phyloP scores from a whole-genome alignment of 192 early-diverging fungal species.

The Umbelopsis sp. region DNA sequence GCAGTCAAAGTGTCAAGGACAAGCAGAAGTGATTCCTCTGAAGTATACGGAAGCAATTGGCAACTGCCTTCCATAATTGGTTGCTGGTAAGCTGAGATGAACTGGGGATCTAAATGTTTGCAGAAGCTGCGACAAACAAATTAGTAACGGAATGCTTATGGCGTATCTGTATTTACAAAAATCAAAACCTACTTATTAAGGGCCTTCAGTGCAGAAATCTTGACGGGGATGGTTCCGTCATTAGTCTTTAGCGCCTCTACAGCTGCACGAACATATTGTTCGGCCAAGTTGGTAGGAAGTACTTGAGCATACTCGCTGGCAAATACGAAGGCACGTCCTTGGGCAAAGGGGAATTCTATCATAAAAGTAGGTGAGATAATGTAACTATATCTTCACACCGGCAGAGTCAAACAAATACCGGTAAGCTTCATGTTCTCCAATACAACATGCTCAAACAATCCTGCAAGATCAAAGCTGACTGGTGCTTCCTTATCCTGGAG shows the following conservation, averaged over 20 bases:
- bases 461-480: slow-evolving; percentile 68
- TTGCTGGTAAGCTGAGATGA: slow-evolving; percentile 55
- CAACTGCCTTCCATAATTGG: slow-evolving; percentile 64
- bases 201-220: slow-evolving; percentile 71
- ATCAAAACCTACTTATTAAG: slow-evolving; percentile 60
- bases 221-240: slow-evolving; percentile 59
- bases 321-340: slow-evolving; percentile 91
- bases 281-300: slow-evolving; percentile 65
- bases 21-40: slow-evolving; percentile 67
- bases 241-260: slow-evolving; percentile 63
- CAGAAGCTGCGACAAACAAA: slow-evolving; percentile 39
- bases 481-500: slow-evolving; percentile 45
- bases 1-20: slow-evolving; percentile 67
- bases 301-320: slow-evolving; percentile 75
- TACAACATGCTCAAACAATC: slow-evolving; percentile 82
- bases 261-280: slow-evolving; percentile 78
- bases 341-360: slow-evolving; percentile 75
- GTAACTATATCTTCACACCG: not conserved
- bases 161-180: slow-evolving; percentile 2
- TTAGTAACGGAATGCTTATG: not conserved
- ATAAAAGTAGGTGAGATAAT: not conserved
- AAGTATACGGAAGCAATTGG: slow-evolving; percentile 54
- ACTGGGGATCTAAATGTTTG: slow-evolving; percentile 51
- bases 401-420: slow-evolving; percentile 37
- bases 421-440: slow-evolving; percentile 64